These are phyloP conservation scores for Aspergillus steynii DNA, from an alignment of 495 filamentous ascomycete species.

Conservation along the genomic window DNA sequence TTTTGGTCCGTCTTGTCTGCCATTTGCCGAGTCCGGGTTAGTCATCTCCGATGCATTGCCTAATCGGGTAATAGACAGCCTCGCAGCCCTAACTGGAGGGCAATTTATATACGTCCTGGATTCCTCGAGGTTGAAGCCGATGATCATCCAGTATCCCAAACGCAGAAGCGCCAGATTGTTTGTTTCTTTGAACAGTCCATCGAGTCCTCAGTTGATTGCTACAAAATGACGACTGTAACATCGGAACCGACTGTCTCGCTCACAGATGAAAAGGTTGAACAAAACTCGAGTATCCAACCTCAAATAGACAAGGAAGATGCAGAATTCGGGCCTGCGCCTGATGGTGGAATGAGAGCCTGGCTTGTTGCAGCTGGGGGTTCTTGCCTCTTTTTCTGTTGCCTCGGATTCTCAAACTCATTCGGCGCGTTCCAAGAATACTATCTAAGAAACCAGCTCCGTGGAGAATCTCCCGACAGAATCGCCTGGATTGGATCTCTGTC, in stretches of 20 bases:
- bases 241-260: not conserved
- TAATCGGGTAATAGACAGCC: not conserved
- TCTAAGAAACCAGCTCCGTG: conserved; percentile 16
- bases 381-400: conserved; percentile 33
- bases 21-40: conserved; percentile 26
- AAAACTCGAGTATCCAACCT: not conserved
- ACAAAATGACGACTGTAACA: not conserved
- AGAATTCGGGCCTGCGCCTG: conserved; percentile 17
- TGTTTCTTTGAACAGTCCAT: no score
- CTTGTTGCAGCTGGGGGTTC: conserved; percentile 29
- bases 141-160: not conserved
- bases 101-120: no score
- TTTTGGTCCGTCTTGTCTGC: conserved; percentile 25
- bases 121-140: not conserved
- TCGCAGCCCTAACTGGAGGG: not conserved
- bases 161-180: no score
- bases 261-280: not conserved
- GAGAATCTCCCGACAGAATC: conserved; percentile 21
- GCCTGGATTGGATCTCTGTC: conserved; percentile 57
- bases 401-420: conserved; percentile 48
- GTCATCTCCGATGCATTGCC: not conserved
- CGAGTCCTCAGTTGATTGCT: no score
- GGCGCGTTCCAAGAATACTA: conserved; percentile 37
- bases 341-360: conserved; percentile 36
- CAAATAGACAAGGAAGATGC: conserved; percentile 4